Base-by-base conservation (phyloP, 2,329 filamentous ascomycete species). In the Balansia obtecta region DNA sequence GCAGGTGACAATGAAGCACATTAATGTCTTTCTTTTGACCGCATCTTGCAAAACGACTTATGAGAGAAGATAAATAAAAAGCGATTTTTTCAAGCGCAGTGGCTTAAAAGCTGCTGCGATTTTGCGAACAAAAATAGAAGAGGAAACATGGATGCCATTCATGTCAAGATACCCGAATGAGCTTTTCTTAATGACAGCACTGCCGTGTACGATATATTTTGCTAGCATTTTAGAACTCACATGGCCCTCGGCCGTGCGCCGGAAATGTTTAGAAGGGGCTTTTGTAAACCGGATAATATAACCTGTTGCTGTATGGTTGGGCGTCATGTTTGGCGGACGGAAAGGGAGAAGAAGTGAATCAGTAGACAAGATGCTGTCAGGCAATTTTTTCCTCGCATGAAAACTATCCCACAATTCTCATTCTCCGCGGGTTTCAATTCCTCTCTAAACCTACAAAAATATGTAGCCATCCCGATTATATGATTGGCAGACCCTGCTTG, bases 1-100 rank as follows among this genome's bases (percentile, higher is more conserved):
- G 68, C 74, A 20, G 52, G 60, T 34, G 44, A 55, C 40, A 18
- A n/a, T 27, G 8, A 37, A 27, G 32, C 5, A 13, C 7, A n/a
- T 13, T 43, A 11, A 41, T 20, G 10, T 4, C 7, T 22, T 41
- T 41, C 12, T 41, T 41, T 41, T 13, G n/a, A 11, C 4, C 4
- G 18, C 16, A 41, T 22, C 18, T 41, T 22, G 2, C 12, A 12
- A 16, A 11, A 9, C 15, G 39, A 13, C 39, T 8, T 10, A 39
- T 39, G 1, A 16, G n/a, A n/a, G n/a, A n/a, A n/a, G n/a, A n/a
- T n/a, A n/a, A n/a, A n/a, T n/a, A 18, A 10, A 1, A 41, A 41
- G 18, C 8, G 1, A 12, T 18, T 41, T 9, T 41, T 41, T 41
- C 6, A 41, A 37, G 13, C 16, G 27, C 20, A 5, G 18, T 22